Evolutionary conservation across 2,329 filamentous ascomycete species (phyloP), one percentile per base, ranked within the genome.

Genomic region (Phialophora macrospora): DNA sequence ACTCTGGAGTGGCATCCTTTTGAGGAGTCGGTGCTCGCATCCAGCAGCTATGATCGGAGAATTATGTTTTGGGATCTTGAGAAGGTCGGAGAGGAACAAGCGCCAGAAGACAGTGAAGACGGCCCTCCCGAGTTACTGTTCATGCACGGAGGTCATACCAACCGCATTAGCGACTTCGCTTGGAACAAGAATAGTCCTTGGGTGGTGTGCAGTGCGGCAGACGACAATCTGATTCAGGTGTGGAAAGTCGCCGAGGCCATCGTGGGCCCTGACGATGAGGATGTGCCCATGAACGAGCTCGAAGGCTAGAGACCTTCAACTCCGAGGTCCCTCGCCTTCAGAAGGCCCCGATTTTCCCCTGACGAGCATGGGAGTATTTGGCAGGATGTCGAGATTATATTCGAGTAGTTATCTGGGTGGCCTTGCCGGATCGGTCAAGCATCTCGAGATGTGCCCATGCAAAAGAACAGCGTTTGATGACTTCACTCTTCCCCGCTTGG

Each of bases 91-190:
- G 92, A 96, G 74, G 95, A 99, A 80, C 95, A 98, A 79, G 89
- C 91, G 11, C 92, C 93, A 2, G 96, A 99, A 71, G 95, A 99
- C 77, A 90, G 90, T 57, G 94, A 98, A 72, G 95, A 99, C 75
- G 95, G 95, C 0, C 91, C 93, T 1, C 94, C 95, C 59, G 95
- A 99, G 79, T 83, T 99, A 90, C 82, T 99, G 1, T 99, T 99
- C 80, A 98, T 99, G 93, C 95, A 99, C 74, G 95, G 95, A 67
- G 95, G 95, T 34, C 96, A 99, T 81, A 99, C 95, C 11, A 97
- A 97, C 80, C 90, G 96, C 71, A 87, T 99, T 68, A 93, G 92
- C 41, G 96, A 99, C 79, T 99, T 99, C 75, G 94, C 90, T 80
- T 99, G 94, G 94, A 99, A 99, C 79, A 87, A 88, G 72, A 97